Conservation (phyloP, 2,329 filamentous ascomycete species). For the Aspergillus aculeatinus region DNA sequence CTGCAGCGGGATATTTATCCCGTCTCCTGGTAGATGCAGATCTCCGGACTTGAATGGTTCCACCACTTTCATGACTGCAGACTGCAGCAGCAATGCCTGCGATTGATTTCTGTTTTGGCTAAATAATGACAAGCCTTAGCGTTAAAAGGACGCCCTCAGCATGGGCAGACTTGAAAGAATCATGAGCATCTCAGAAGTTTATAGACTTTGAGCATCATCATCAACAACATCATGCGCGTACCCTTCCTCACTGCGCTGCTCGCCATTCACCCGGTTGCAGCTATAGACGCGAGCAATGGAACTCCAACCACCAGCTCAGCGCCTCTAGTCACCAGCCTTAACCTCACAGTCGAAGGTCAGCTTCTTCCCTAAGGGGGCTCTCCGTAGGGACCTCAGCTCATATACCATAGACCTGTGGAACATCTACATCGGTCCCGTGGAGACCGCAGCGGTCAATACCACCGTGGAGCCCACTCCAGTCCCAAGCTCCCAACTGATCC, state of each 20-base stretch:
- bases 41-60: not conserved
- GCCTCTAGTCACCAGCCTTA: not conserved
- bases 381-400: not conserved
- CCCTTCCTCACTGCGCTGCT: not conserved
- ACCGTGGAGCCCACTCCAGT: slow-evolving; percentile 2
- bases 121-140: not conserved
- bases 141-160: not conserved
- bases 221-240: not conserved
- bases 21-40: not conserved
- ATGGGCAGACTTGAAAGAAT: not conserved
- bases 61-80: not conserved
- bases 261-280: not conserved
- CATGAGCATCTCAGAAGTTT: not conserved
- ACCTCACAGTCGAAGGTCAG: slow-evolving; percentile 1
- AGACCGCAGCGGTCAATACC: not conserved
- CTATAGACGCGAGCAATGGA: not conserved
- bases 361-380: not conserved
- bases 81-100: too few species aligned
- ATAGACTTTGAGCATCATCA: not conserved
- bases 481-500: not conserved
- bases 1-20: not conserved
- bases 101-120: not conserved
- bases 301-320: not conserved
- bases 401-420: not conserved
- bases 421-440: not conserved